Base-by-base conservation (phyloP, 83 land plant species). In the Isoetes engelmannii region DNA sequence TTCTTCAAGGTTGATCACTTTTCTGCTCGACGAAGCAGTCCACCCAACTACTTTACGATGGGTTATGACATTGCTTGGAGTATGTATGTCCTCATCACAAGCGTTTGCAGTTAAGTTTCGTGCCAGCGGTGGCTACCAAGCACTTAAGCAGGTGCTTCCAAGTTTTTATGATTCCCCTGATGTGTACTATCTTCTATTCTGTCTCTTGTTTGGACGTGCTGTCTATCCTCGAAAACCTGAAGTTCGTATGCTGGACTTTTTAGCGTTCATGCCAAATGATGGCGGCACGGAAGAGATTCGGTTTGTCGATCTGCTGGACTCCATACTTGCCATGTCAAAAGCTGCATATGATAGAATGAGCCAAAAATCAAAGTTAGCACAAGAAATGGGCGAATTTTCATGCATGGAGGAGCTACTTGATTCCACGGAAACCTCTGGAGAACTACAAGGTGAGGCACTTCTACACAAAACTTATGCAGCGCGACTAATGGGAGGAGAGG, bases 381-480 rank as follows among this genome's bases (percentile, higher is more conserved):
- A 92, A 51, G 81, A 92, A 75, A 80, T 80, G 68, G 97, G 86
- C 5, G 84, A 85, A 64, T 75, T 86, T 74, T 86, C 97, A 15
- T 89, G 86, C 62, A 69, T 82, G 37, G 79, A 66, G 81, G 81
- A 63, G 57, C 17, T 50, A 54, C 54, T 70, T 59, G 59, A 49
- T 63, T 37, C 48, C 41, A 18, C 54, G 12, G 70, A 74, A 7
- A 73, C 68, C 61, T 28, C 65, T 59, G 65, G 57, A 12, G 93
- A 86, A 44, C 79, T 93, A 62, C 97, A 92, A 75, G 97, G 97
- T 50, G 99, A 85, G 78, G 99, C 99, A 63, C 63, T 95, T 57
- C 74, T 91, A 85, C 99, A 95, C 65, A 95, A 95, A 77, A 92
- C 99, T 20, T 92, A 90, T 83, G 99, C 99, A 37, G 97, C 99